Conservation (phyloP, 208 protist genomes). For the Leishmania aethiopica region DNA sequence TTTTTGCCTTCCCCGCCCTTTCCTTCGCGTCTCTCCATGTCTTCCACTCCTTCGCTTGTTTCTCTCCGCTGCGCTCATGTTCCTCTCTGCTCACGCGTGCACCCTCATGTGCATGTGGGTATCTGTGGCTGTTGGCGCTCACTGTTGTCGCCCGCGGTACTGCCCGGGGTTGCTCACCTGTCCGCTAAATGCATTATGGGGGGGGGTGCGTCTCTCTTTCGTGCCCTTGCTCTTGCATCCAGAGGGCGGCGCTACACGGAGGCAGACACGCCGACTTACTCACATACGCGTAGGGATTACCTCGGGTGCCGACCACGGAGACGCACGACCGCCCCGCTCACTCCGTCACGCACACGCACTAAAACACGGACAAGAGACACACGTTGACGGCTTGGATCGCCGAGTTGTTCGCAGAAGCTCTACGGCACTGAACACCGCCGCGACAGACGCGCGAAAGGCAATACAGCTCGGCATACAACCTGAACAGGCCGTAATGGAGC, state of each 20-base stretch:
- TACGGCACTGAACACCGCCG: not conserved
- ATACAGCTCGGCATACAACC: not conserved
- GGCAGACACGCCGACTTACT: not conserved
- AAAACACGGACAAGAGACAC: not conserved
- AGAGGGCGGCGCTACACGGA: not conserved
- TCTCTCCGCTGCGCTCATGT: not conserved
- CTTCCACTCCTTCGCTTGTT: too few relatives aligned
- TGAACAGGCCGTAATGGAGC: conserved; percentile 4
- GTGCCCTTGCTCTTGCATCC: not conserved
- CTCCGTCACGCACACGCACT: not conserved
- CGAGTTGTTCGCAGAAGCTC: not conserved
- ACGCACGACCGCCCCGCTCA: not conserved
- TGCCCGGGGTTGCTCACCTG: not conserved
- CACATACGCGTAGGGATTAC: not conserved
- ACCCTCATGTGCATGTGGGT: not conserved
- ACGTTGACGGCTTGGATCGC: not conserved
- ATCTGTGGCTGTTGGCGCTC: not conserved
- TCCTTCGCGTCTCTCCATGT: not conserved
- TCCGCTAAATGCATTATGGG: not conserved
- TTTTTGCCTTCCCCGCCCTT: not conserved
- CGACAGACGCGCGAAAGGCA: not conserved
- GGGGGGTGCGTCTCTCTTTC: not conserved
- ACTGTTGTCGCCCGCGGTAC: not conserved
- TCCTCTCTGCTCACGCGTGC: not conserved
- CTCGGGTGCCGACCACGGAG: not conserved